Percentiles rank a stretch among this genome's conserved stretches.
Conservation (phyloP, 768 basidiomycete genomes). For the Mycena filopes region DNA sequence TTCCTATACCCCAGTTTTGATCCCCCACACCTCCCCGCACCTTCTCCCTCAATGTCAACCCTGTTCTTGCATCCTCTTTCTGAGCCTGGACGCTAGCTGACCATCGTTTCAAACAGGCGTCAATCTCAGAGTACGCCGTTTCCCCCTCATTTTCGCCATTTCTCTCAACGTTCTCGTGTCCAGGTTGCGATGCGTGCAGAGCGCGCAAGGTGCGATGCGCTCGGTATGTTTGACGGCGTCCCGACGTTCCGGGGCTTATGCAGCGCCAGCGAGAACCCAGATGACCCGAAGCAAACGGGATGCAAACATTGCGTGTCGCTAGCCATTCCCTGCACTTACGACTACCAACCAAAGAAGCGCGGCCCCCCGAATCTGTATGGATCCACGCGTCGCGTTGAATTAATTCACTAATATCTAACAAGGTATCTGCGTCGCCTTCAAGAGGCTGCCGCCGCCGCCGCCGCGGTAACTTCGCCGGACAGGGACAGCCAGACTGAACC, state of each 20-base stretch:
- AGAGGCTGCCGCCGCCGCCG: constrained; percentile 75
- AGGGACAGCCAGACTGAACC: constrained; percentile 42
- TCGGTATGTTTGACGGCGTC: no score
- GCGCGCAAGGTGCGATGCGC: constrained; percentile 90
- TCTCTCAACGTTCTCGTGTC: constrained; percentile 30
- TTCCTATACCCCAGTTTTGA: constrained; percentile 43
- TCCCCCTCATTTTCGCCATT: constrained; percentile 32
- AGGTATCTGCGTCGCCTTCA: constrained; percentile 86
- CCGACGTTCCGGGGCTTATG: no score
- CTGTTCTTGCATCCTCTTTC: constrained; percentile 37
- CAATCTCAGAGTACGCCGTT: constrained; percentile 81
- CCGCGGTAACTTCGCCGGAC: constrained; percentile 44
- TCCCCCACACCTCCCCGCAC: constrained; percentile 53
- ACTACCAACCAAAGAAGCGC: constrained; percentile 93
- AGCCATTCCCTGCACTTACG: constrained; percentile 87
- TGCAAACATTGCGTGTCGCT: constrained; percentile 91
- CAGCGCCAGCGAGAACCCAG: constrained; percentile 85
- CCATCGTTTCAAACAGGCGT: constrained; percentile 63
- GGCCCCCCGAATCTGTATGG: constrained; percentile 91
- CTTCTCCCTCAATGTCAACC: constrained; percentile 43
- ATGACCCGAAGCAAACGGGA: constrained; percentile 77
- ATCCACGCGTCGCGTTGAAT: constrained; percentile 16
- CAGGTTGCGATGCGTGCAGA: constrained; percentile 89
- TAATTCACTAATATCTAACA: constrained; percentile 21
- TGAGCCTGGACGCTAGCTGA: constrained; percentile 41